Percentiles rank a stretch among this genome's conserved stretches.
phyloP scores from a whole-genome alignment of 2,329 filamentous ascomycete genomes.

The Drechslerella coelobrocha region DNA sequence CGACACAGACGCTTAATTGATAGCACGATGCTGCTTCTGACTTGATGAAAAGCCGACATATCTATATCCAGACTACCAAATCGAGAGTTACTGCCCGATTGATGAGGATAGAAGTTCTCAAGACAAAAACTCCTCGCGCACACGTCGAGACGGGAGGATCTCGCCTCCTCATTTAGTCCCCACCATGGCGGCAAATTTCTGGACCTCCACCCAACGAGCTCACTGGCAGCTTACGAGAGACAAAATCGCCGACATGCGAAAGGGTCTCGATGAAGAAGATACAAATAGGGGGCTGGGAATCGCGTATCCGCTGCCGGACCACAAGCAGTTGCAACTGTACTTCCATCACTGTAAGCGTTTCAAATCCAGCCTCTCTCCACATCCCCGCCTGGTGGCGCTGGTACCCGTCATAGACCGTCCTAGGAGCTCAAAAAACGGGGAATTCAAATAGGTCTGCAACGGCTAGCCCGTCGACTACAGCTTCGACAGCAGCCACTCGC shows the following conservation, averaged over 20 bases:
- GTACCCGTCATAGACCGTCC: constrained; percentile 26
- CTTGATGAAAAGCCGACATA: no score
- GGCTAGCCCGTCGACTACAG: constrained; percentile 81
- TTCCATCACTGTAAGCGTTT: constrained; percentile 78
- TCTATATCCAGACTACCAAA: no score
- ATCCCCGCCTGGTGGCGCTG: not conserved
- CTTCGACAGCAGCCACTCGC: constrained; percentile 91
- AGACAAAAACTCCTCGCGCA: no score
- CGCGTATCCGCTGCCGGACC: constrained; percentile 81
- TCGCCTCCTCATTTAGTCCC: not conserved
- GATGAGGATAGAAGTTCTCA: no score
- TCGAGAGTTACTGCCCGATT: no score
- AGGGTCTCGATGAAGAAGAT: constrained; percentile 78
- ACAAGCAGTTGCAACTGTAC: constrained; percentile 84
- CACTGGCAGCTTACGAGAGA: constrained; percentile 90
- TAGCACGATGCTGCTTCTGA: no score
- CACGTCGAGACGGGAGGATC: not conserved
- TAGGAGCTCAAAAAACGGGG: constrained; percentile 3
- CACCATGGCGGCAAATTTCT: constrained; percentile 91
- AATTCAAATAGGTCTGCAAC: constrained; percentile 70
- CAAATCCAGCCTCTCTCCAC: constrained; percentile 2
- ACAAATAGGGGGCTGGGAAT: constrained; percentile 70
- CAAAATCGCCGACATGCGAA: constrained; percentile 76
- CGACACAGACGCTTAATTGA: no score
- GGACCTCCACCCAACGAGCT: constrained; percentile 88